Evolutionary conservation across 129 eudicot species (phyloP).

Genomic region (Rutidosis leptorrhynchoides): DNA sequence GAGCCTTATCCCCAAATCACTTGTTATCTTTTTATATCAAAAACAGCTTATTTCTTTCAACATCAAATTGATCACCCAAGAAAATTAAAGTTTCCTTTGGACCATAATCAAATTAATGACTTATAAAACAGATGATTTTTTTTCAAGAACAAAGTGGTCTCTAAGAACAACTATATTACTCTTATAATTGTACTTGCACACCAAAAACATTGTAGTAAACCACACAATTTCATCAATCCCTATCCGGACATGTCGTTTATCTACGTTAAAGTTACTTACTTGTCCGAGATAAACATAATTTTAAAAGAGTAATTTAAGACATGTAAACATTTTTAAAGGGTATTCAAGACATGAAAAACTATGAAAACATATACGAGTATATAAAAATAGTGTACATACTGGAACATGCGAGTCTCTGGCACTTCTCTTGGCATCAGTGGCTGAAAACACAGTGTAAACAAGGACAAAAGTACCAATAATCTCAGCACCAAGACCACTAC

Average conservation of each 20-base stretch:
- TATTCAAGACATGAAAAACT: constrained; percentile 9
- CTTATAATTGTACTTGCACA: too few relatives aligned
- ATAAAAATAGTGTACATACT: constrained; percentile 42
- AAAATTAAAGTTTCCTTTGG: not conserved
- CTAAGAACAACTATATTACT: not conserved
- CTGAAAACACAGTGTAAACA: constrained; percentile 82
- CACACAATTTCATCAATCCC: not conserved
- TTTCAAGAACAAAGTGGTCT: not conserved
- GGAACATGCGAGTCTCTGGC: constrained; percentile 98
- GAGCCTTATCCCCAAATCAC: constrained; percentile 24
- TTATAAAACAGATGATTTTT: too few relatives aligned
- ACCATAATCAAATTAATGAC: constrained; percentile 9
- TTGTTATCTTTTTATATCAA: not conserved
- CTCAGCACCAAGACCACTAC: constrained; percentile 75
- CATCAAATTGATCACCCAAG: not conserved
- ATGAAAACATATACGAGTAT: constrained; percentile 17
- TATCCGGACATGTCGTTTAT: not conserved
- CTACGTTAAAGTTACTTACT: constrained; percentile 4
- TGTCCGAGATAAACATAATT: not conserved
- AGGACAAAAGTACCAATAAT: constrained; percentile 80
- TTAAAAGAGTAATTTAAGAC: constrained; percentile 2
- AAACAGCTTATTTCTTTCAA: constrained; percentile 18
- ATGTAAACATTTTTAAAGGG: not conserved
- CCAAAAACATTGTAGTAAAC: not conserved
- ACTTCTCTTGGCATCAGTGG: constrained; percentile 94